Percentiles rank a stretch among this genome's conserved stretches.
Evolutionary conservation across 75 land plant genomes (phyloP).

Genomic region (Cupressus sempervirens): DNA sequence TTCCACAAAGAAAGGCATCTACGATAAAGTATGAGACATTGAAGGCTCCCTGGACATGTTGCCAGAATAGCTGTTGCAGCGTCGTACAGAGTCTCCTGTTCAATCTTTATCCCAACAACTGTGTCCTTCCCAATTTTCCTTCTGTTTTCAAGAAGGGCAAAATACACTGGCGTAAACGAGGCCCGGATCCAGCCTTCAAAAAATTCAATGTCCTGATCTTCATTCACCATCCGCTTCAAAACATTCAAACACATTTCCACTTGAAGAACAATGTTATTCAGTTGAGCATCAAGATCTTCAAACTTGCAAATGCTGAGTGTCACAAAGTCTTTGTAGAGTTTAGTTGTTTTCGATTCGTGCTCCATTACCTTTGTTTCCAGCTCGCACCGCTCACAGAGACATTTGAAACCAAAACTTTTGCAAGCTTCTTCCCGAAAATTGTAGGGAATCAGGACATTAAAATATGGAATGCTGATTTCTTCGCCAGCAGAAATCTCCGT

Average conservation of each 20-base stretch:
- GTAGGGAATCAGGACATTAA: not conserved
- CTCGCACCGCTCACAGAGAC: not conserved
- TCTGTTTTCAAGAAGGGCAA: not conserved
- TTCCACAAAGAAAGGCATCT: not conserved
- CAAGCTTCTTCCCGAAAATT: not conserved
- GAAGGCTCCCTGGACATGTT: not conserved
- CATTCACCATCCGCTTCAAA: not conserved
- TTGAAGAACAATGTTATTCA: not conserved
- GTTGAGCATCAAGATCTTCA: not conserved
- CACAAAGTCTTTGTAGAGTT: not conserved
- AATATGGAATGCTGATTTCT: conserved; percentile 9
- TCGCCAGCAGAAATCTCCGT: not conserved
- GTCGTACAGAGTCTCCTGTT: not conserved
- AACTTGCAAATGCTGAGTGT: not conserved
- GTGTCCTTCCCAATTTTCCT: not conserved
- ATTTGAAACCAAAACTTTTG: not conserved
- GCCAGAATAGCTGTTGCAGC: not conserved
- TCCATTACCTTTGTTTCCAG: not conserved
- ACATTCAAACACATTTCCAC: not conserved
- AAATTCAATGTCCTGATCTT: not conserved
- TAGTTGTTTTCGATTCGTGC: not conserved
- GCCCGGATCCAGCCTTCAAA: not conserved
- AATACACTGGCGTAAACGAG: not conserved
- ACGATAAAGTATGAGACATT: not conserved
- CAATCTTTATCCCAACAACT: not conserved